These are phyloP conservation scores for Eimeria falciformis DNA, from an alignment of 169 alveolate genomes.

Conservation along the genomic window DNA sequence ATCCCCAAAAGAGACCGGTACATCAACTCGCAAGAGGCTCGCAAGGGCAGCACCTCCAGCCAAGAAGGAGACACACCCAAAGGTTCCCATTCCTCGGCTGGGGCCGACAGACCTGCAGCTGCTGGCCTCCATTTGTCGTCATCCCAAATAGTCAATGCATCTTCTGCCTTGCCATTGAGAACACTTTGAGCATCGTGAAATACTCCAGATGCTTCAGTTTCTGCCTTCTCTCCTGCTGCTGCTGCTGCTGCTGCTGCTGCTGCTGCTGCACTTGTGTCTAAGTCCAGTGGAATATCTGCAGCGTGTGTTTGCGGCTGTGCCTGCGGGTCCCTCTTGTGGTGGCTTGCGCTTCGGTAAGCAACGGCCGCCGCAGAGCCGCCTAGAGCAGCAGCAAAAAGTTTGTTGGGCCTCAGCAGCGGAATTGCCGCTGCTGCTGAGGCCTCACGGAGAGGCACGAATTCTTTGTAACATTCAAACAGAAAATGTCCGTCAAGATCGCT, in stretches of 20 bases:
- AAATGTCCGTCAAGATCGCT: slow-evolving; percentile 70
- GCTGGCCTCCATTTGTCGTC: not conserved
- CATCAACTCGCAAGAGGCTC: slow-evolving; percentile 75
- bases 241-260: slow-evolving; percentile 12
- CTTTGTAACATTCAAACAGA: slow-evolving; percentile 6
- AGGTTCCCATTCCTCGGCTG: not conserved
- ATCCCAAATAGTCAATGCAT: not conserved
- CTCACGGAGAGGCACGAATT: slow-evolving; percentile 2
- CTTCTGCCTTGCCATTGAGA: not conserved
- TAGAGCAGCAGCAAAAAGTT: slow-evolving; percentile 17
- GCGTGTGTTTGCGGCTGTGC: not conserved
- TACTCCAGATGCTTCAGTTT: not conserved
- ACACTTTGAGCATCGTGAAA: not conserved
- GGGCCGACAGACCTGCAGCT: not conserved
- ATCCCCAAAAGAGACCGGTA: slow-evolving; percentile 72
- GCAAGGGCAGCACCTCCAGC: slow-evolving; percentile 20
- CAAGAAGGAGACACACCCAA: not conserved
- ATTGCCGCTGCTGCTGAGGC: slow-evolving; percentile 9
- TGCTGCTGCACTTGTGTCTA: not conserved
- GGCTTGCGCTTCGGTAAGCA: not conserved
- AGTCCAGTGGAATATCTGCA: not conserved
- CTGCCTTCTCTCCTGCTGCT: not conserved
- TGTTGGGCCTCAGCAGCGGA: slow-evolving; percentile 45
- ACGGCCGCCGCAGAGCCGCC: not conserved
- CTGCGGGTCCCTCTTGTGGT: not conserved